A percentile compares a stretch with the other conserved stretches of the same genome.
Conservation (phyloP, 305 asterid species). For the Ilex paraguariensis region DNA sequence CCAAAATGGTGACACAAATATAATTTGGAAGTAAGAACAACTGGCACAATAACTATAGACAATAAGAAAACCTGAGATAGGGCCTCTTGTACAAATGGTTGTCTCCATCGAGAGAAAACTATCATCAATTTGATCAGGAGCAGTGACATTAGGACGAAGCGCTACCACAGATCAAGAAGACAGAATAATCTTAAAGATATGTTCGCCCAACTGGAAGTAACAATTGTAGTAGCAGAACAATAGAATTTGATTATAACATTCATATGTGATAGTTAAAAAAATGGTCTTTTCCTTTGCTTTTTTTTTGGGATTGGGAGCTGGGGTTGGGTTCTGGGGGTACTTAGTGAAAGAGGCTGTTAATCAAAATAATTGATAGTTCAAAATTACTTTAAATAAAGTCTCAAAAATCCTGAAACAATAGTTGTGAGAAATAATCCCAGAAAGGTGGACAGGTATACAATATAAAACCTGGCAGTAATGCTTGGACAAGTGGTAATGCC, state of each 20-base stretch:
- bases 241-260: not conserved
- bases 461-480: constrained; percentile 85
- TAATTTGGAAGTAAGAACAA: constrained; percentile 8
- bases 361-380: too few species aligned
- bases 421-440: not conserved
- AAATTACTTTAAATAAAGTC: too few species aligned
- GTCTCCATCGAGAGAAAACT: constrained; percentile 89
- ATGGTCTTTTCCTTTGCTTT: not conserved
- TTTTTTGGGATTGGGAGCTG: not conserved
- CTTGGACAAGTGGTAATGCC: constrained; percentile 87
- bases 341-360: too few species aligned
- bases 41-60: constrained; percentile 13
- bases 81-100: constrained; percentile 73
- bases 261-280: not conserved
- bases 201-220: not conserved
- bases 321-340: not conserved
- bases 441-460: constrained; percentile 16
- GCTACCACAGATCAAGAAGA: constrained; percentile 30
- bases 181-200: not conserved
- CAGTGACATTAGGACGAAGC: constrained; percentile 78
- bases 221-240: not conserved
- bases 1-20: constrained; percentile 20
- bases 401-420: not conserved
- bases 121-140: constrained; percentile 68
- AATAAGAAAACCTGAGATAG: constrained; percentile 60